A percentile compares a stretch with the other conserved stretches of the same genome.
phyloP scores from a whole-genome alignment of 2,329 filamentous ascomycete genomes.

The Ilyonectria sp. region DNA sequence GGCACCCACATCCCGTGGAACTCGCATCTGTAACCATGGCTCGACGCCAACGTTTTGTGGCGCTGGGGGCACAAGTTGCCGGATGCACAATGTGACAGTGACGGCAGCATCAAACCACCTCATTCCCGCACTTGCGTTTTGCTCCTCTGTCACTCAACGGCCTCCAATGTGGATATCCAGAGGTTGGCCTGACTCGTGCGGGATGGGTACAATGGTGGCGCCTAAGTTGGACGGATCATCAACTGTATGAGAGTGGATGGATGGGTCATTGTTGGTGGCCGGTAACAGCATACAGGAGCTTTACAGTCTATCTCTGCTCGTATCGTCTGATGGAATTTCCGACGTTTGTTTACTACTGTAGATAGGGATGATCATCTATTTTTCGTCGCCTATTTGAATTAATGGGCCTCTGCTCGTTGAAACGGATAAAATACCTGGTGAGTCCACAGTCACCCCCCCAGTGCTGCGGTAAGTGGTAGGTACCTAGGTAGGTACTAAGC shows the following conservation, averaged over 20 bases:
- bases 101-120: background rate
- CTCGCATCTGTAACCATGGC: conserved; percentile 29
- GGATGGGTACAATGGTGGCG: background rate
- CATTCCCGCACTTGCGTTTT: background rate
- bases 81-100: conserved; percentile 7
- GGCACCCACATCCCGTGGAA: background rate
- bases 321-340: background rate
- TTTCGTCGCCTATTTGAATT: background rate
- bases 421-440: background rate
- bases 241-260: background rate
- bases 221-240: background rate
- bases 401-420: background rate
- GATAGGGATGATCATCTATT: background rate
- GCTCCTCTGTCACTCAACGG: background rate
- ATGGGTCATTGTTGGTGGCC: background rate
- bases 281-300: background rate
- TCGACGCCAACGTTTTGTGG: conserved; percentile 22
- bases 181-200: conserved; percentile 7
- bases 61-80: conserved; percentile 5
- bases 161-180: background rate
- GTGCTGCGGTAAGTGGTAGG: no score
- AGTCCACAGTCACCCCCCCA: background rate
- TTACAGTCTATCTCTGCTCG: background rate
- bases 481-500: background rate
- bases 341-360: background rate